Evolutionary conservation across 1,284 basidiomycete species (phyloP).

Genomic region (Leccinum subfulvum): DNA sequence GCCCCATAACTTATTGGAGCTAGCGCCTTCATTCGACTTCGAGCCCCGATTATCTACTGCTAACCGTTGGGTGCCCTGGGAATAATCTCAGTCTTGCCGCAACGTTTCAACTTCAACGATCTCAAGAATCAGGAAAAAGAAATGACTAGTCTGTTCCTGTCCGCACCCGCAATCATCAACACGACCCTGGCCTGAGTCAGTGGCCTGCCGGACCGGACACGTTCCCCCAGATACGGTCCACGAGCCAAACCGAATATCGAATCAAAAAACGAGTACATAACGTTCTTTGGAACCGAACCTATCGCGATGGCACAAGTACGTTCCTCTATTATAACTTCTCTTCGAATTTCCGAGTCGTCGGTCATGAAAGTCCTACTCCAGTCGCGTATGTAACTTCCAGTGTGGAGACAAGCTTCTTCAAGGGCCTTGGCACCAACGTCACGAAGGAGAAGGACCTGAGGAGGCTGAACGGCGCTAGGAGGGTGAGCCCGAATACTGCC

Average conservation of each 20-base stretch:
- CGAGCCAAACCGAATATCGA: too few species aligned
- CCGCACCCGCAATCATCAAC: neutral
- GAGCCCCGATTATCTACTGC: neutral
- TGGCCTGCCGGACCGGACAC: too few species aligned
- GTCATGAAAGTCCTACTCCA: neutral
- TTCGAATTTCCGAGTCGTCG: neutral
- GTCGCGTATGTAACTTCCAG: neutral
- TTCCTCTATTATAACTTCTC: neutral
- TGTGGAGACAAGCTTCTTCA: neutral
- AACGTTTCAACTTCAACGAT: neutral
- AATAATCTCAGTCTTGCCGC: neutral
- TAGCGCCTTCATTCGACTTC: neutral
- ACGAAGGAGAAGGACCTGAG: neutral
- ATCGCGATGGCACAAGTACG: too few species aligned
- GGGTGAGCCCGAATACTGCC: neutral
- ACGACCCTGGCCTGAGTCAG: too few species aligned
- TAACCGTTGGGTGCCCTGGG: neutral
- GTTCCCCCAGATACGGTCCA: too few species aligned
- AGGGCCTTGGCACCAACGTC: neutral
- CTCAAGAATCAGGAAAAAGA: neutral
- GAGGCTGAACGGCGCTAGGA: neutral
- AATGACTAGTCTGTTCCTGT: neutral
- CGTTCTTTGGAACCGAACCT: too few species aligned
- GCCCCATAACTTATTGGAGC: too few species aligned
- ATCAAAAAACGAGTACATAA: too few species aligned